phyloP scores from a whole-genome alignment of 192 early-diverging fungal genomes.

The Backusella tuberculispora region DNA sequence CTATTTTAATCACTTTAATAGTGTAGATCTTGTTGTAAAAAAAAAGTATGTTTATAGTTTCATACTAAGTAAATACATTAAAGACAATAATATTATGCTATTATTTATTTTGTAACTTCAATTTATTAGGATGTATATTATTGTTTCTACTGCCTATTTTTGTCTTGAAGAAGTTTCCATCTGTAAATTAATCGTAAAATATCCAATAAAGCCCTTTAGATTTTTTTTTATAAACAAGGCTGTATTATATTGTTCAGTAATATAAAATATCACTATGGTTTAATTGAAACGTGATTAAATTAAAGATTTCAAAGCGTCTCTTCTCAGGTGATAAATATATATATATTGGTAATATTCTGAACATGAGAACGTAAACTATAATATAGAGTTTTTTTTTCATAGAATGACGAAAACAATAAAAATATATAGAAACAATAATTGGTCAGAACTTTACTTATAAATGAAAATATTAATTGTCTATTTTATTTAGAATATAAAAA shows the following conservation, averaged over 20 bases:
- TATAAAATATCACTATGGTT: not conserved
- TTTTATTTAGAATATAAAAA: not conserved
- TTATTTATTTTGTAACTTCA: too few species aligned
- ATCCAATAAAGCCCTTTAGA: not conserved
- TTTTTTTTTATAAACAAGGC: not conserved
- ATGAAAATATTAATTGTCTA: not conserved
- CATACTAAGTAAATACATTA: too few species aligned
- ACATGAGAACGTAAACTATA: not conserved
- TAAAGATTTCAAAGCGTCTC: not conserved
- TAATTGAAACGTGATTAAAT: constrained; percentile 4
- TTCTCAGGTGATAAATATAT: not conserved
- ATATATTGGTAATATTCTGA: not conserved
- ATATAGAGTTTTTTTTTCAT: not conserved
- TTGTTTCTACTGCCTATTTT: too few species aligned
- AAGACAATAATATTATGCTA: too few species aligned
- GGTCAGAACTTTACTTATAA: not conserved
- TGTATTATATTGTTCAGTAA: not conserved
- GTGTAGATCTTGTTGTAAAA: too few species aligned
- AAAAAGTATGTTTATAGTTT: too few species aligned
- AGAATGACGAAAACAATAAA: not conserved
- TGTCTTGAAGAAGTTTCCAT: too few species aligned
- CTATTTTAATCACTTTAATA: not conserved
- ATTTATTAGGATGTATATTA: too few species aligned
- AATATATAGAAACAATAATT: not conserved
- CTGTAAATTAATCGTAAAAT: not conserved